phyloP scores from a whole-genome alignment of 768 basidiomycete genomes.

The Tulasnella sp. region DNA sequence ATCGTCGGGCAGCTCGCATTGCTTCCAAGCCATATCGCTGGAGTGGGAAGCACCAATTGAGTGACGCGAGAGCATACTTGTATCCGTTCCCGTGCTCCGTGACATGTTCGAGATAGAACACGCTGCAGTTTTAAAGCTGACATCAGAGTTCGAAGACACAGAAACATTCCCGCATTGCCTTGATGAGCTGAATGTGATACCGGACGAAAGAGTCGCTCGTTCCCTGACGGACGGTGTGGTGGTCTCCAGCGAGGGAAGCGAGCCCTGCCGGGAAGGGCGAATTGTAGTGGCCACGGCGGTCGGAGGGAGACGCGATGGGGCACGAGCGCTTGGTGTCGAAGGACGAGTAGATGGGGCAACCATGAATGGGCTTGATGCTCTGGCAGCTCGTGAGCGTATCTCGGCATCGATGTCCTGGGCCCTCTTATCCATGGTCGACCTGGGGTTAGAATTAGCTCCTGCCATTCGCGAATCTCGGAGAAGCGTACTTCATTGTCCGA shows the following conservation, averaged over 20 bases:
- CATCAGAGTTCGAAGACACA: not conserved
- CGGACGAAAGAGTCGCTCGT: not conserved
- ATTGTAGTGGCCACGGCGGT: not conserved
- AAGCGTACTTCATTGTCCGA: not conserved
- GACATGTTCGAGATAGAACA: not conserved
- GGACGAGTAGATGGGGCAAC: not conserved
- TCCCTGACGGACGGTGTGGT: not conserved
- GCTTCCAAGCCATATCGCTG: not conserved
- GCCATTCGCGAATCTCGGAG: not conserved
- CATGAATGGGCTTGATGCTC: not conserved
- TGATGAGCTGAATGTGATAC: not conserved
- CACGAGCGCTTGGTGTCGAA: not conserved
- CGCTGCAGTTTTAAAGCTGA: slow-evolving; percentile 9
- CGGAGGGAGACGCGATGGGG: not conserved
- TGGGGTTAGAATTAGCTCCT: not conserved
- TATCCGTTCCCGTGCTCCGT: not conserved
- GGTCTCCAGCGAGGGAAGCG: not conserved
- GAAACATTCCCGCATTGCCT: not conserved
- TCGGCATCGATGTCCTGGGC: not conserved
- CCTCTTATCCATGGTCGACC: slow-evolving; percentile 3
- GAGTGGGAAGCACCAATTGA: not conserved
- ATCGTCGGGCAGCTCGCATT: slow-evolving; percentile 1
- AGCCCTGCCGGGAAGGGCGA: not conserved
- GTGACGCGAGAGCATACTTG: not conserved
- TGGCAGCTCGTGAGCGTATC: not conserved